Conservation (phyloP, 2,329 filamentous ascomycete species). For the Neofusicoccum sp. region DNA sequence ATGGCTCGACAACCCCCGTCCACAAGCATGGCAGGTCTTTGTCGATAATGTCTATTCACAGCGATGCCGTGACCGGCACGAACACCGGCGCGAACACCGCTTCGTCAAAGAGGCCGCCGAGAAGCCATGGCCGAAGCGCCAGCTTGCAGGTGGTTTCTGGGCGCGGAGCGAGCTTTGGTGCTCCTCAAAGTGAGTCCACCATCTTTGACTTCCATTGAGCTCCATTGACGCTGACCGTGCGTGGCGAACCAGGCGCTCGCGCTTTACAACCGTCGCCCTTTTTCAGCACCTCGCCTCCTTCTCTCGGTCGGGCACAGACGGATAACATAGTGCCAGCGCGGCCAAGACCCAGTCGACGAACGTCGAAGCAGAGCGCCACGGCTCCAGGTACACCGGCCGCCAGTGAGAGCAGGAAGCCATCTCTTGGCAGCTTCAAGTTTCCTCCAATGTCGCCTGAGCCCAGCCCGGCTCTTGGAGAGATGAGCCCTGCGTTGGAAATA, state of each 20-base stretch:
- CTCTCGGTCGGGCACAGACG: slow-evolving; percentile 28
- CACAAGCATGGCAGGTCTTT: slow-evolving; percentile 46
- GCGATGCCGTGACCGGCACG: slow-evolving; percentile 5
- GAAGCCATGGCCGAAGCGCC: slow-evolving; percentile 72
- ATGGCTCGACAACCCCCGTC: slow-evolving; percentile 24
- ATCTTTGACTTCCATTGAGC: slow-evolving; percentile 27
- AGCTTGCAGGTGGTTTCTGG: slow-evolving; percentile 73
- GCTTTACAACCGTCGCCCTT: slow-evolving; percentile 42
- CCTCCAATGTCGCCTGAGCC: slow-evolving; percentile 40
- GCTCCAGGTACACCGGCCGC: slow-evolving; percentile 37
- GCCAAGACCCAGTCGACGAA: slow-evolving; percentile 22
- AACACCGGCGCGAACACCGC: slow-evolving; percentile 4
- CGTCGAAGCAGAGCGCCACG: slow-evolving; percentile 4
- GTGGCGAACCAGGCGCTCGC: not conserved
- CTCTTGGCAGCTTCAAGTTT: slow-evolving; percentile 55
- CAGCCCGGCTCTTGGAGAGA: slow-evolving; percentile 17
- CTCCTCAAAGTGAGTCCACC: slow-evolving; percentile 29
- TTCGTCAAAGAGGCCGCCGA: slow-evolving; percentile 47
- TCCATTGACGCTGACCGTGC: not conserved
- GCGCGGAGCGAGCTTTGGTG: slow-evolving; percentile 17
- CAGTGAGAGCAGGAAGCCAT: slow-evolving; percentile 35
- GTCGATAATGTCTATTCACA: slow-evolving; percentile 47
- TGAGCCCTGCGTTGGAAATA: slow-evolving; percentile 16
- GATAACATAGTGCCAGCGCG: slow-evolving; percentile 33
- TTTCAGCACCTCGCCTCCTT: slow-evolving; percentile 39